Evolutionary conservation across 2,329 filamentous ascomycete genomes (phyloP).

Genomic region (Dothistroma septosporum): DNA sequence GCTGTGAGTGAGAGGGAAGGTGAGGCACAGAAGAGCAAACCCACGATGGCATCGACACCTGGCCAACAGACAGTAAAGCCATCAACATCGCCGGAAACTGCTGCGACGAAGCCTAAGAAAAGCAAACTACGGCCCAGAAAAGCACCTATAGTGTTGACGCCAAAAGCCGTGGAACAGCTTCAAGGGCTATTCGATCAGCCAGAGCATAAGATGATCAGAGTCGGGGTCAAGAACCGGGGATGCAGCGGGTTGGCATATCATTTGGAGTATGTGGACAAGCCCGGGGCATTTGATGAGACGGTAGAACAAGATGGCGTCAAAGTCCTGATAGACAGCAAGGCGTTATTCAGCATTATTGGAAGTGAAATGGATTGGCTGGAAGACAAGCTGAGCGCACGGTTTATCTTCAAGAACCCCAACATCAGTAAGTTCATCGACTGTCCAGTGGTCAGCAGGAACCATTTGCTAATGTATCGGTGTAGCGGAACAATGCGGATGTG

Average conservation of each 20-base stretch:
- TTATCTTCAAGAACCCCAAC: slow-evolving; percentile 95
- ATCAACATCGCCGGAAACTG: slow-evolving; percentile 37
- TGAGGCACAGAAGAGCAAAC: slow-evolving; percentile 63
- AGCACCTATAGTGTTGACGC: slow-evolving; percentile 82
- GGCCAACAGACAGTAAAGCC: slow-evolving; percentile 20
- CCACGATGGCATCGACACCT: slow-evolving; percentile 31
- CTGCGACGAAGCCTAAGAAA: slow-evolving; percentile 53
- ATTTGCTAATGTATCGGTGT: slow-evolving; percentile 22
- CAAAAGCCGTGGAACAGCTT: slow-evolving; percentile 74
- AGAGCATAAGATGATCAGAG: slow-evolving; percentile 85
- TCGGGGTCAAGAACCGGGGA: slow-evolving; percentile 88
- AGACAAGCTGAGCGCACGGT: slow-evolving; percentile 86
- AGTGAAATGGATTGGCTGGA: slow-evolving; percentile 99
- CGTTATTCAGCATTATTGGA: slow-evolving; percentile 94
- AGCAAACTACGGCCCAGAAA: slow-evolving; percentile 75
- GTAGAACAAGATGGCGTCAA: slow-evolving; percentile 96
- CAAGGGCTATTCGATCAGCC: slow-evolving; percentile 74
- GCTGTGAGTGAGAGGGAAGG: slow-evolving; percentile 54
- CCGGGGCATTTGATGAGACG: slow-evolving; percentile 80
- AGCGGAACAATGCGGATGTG: slow-evolving; percentile 96
- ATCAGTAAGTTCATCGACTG: slow-evolving; percentile 68
- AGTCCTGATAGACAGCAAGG: slow-evolving; percentile 95
- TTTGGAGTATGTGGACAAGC: slow-evolving; percentile 90
- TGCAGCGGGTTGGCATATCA: slow-evolving; percentile 93
- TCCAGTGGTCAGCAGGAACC: background rate